phyloP scores from a whole-genome alignment of 2,329 filamentous ascomycete species.

The Daldinia sp. region DNA sequence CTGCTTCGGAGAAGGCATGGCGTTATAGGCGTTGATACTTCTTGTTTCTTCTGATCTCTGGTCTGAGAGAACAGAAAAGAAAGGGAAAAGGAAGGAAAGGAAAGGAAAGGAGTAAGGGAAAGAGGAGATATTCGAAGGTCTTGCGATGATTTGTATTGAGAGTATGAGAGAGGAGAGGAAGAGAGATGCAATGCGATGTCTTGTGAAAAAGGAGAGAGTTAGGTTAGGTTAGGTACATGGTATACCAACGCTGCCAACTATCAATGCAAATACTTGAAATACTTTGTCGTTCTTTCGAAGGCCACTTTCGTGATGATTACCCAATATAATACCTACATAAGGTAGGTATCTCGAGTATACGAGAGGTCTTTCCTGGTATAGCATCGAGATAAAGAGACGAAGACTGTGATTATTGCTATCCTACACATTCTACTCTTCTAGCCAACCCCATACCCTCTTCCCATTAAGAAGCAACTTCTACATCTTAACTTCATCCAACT shows the following conservation, averaged over 20 bases:
- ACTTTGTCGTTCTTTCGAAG: neutral
- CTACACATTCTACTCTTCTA: neutral
- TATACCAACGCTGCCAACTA: neutral
- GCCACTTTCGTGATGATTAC: neutral
- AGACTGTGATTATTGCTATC: too few relatives aligned
- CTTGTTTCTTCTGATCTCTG: neutral
- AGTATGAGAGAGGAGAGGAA: neutral
- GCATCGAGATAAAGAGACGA: neutral
- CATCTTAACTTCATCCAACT: too few relatives aligned
- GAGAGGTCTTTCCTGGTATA: neutral
- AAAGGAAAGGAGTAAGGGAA: neutral
- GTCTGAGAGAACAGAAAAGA: neutral
- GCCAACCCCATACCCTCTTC: too few relatives aligned
- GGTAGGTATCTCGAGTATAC: neutral
- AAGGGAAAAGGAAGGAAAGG: neutral
- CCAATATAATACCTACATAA: neutral
- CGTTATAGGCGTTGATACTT: neutral
- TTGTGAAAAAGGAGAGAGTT: neutral
- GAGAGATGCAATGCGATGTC: neutral
- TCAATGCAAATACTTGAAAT: neutral
- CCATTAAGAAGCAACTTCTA: too few relatives aligned
- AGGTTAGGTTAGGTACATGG: neutral
- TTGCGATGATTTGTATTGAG: slow-evolving; percentile 1
- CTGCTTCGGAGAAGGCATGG: neutral
- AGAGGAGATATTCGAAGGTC: neutral